Conservation (phyloP, 164 flowering plant species). For the Tetracentron sinense region DNA sequence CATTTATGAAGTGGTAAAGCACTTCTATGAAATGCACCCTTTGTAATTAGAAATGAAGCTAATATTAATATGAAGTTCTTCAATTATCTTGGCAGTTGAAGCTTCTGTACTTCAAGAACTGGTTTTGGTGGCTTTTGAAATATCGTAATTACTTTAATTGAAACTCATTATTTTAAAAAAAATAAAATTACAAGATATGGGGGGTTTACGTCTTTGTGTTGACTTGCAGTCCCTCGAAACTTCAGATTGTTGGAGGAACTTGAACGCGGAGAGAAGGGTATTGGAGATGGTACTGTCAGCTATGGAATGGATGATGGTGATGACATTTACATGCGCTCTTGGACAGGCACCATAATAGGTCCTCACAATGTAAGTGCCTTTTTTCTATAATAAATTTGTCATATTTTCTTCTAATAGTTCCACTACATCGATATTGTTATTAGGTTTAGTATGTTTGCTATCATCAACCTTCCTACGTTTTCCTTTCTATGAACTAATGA, state of each 20-base stretch:
- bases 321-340: conserved; percentile 88
- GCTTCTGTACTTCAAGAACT: not conserved
- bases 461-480: too few species aligned
- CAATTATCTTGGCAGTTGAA: too few species aligned
- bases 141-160: too few species aligned
- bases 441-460: too few species aligned
- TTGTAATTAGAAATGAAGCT: too few species aligned
- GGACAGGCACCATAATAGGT: conserved; percentile 89
- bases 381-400: not conserved
- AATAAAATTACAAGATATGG: conserved; percentile 5
- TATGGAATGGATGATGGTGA: conserved; percentile 95
- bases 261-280: conserved; percentile 37
- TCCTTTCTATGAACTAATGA: too few species aligned
- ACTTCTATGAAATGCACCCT: too few species aligned
- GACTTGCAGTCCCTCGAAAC: conserved; percentile 71
- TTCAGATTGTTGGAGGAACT: conserved; percentile 90
- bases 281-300: conserved; percentile 19
- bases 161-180: not conserved
- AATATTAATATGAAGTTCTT: too few species aligned
- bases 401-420: not conserved
- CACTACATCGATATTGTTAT: not conserved
- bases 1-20: too few species aligned
- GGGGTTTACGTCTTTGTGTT: conserved; percentile 1
- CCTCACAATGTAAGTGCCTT: conserved; percentile 66
- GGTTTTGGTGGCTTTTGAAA: too few species aligned